phyloP scores from a whole-genome alignment of 305 asterid species.

The Fraxinus paxiana region DNA sequence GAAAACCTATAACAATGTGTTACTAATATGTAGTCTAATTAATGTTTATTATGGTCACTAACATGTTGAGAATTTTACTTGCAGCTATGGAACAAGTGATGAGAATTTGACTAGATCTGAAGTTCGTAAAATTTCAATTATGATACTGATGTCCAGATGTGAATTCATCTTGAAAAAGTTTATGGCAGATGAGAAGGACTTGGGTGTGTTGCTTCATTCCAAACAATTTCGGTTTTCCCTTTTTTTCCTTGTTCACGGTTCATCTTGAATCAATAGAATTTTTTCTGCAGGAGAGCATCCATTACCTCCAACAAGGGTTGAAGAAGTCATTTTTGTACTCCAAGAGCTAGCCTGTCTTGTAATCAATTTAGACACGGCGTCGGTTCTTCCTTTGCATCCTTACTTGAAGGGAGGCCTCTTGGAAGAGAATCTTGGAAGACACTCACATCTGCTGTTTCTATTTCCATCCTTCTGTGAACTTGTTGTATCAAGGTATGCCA shows the following conservation, averaged over 20 bases:
- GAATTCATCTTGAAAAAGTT: slow-evolving; percentile 73
- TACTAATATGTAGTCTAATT: slow-evolving; percentile 8
- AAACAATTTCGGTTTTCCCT: slow-evolving; percentile 12
- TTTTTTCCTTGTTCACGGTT: slow-evolving; percentile 11
- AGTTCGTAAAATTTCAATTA: slow-evolving; percentile 67
- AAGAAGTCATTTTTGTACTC: slow-evolving; percentile 78
- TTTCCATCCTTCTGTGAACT: slow-evolving; percentile 89
- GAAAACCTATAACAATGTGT: slow-evolving; percentile 9
- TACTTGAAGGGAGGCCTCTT: slow-evolving; percentile 48
- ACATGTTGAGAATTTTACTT: slow-evolving; percentile 30
- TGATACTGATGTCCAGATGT: slow-evolving; percentile 65
- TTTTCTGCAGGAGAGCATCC: slow-evolving; percentile 57
- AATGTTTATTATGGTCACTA: slow-evolving; percentile 1
- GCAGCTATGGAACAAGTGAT: slow-evolving; percentile 52
- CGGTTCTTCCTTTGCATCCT: slow-evolving; percentile 65
- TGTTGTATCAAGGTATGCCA: slow-evolving; percentile 73
- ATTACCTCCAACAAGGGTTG: slow-evolving; percentile 78
- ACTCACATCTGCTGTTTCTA: slow-evolving; percentile 78
- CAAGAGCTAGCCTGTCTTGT: slow-evolving; percentile 77
- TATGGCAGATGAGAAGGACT: slow-evolving; percentile 70
- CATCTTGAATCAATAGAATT: slow-evolving; percentile 18
- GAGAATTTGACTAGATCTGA: slow-evolving; percentile 62
- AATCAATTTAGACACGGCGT: slow-evolving; percentile 66
- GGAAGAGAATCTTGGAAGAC: slow-evolving; percentile 39
- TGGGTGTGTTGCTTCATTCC: slow-evolving; percentile 46